Evolutionary conservation across 169 alveolate genomes (phyloP).

Genomic region (Toxoplasma gondii): DNA sequence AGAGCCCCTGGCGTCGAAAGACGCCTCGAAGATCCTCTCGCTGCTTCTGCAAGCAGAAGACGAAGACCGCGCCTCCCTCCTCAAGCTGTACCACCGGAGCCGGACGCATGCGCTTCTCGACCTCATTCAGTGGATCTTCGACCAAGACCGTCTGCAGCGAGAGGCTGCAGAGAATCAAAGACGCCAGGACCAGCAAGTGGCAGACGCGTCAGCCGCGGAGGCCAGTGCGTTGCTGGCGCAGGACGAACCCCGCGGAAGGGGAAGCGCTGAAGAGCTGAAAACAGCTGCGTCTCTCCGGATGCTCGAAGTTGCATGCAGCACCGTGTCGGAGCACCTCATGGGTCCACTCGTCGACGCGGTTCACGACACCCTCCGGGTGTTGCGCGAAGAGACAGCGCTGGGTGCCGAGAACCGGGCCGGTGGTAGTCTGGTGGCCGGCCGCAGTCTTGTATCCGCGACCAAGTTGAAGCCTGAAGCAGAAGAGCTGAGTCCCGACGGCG

Average conservation of each 20-base stretch:
- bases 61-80: constrained; percentile 28
- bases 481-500: not conserved
- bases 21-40: constrained; percentile 37
- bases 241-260: not conserved
- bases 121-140: not conserved
- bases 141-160: constrained; percentile 2
- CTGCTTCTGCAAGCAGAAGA: constrained; percentile 41
- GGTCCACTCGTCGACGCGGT: constrained; percentile 26
- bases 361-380: constrained; percentile 25
- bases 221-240: not conserved
- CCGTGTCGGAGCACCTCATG: constrained; percentile 40
- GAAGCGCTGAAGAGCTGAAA: not conserved
- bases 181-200: not conserved
- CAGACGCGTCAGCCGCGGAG: constrained; percentile 23
- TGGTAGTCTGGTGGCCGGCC: not conserved
- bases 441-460: not conserved
- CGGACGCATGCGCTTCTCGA: constrained; percentile 12
- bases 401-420: not conserved
- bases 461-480: not conserved
- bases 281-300: not conserved
- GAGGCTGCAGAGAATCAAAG: not conserved
- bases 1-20: not conserved
- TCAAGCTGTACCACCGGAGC: constrained; percentile 52
- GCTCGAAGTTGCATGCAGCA: constrained; percentile 62
- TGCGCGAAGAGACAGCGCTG: not conserved